phyloP scores from a whole-genome alignment of 495 filamentous ascomycete species.

The Penicillium psychrofluorescens region DNA sequence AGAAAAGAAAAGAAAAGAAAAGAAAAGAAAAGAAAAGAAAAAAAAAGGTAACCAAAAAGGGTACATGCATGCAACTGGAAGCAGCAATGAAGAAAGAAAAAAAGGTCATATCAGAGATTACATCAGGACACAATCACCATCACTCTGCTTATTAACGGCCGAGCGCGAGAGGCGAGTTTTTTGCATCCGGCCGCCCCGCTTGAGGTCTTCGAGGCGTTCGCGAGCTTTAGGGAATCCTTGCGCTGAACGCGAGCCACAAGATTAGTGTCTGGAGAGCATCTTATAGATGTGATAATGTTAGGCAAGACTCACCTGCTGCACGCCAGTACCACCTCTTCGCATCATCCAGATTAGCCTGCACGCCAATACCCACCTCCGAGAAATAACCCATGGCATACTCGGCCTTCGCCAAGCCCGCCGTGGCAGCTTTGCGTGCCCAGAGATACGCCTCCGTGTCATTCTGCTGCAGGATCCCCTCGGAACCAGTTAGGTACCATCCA shows the following conservation, averaged over 20 bases:
- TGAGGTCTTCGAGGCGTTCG: constrained; percentile 86
- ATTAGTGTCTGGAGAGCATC: constrained; percentile 3
- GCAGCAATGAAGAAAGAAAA: no score
- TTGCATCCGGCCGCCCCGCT: constrained; percentile 59
- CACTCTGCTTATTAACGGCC: constrained; percentile 74
- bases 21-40: background rate
- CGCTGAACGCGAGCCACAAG: constrained; percentile 42
- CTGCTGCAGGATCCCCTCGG: constrained; percentile 79
- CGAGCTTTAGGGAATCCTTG: constrained; percentile 91
- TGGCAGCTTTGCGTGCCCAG: constrained; percentile 90
- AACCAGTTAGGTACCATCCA: constrained; percentile 94
- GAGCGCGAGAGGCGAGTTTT: constrained; percentile 79
- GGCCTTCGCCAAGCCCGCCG: constrained; percentile 77
- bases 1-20: background rate
- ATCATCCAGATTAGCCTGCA: constrained; percentile 77
- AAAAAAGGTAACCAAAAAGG: background rate
- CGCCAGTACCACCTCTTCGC: constrained; percentile 98
- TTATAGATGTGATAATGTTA: constrained; percentile 2
- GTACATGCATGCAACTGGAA: no score
- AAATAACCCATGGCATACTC: constrained; percentile 99
- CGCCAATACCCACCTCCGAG: constrained; percentile 92
- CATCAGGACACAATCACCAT: constrained; percentile 79
- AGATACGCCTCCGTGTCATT: constrained; percentile 95
- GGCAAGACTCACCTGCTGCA: constrained; percentile 74
- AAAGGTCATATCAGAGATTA: constrained; percentile 19